phyloP scores from a whole-genome alignment of 768 basidiomycete genomes.

The Wakefieldia striispora region DNA sequence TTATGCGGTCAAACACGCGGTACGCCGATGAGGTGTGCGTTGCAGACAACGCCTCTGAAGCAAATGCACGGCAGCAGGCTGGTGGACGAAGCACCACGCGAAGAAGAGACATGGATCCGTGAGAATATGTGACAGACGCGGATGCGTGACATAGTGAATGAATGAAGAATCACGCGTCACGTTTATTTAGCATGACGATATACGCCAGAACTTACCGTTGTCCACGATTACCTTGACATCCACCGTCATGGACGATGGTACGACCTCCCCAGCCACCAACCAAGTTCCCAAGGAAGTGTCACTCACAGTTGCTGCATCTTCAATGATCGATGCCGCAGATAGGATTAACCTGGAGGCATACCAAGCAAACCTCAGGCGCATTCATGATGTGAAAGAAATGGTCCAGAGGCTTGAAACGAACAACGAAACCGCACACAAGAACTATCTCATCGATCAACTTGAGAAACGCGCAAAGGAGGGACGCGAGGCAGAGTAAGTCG shows the following conservation, averaged over 20 bases:
- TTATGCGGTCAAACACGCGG: slow-evolving; percentile 82
- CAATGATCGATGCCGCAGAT: slow-evolving; percentile 25
- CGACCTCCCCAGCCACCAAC: slow-evolving; percentile 3
- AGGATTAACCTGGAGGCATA: slow-evolving; percentile 19
- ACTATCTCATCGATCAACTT: slow-evolving; percentile 35
- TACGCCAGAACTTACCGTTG: too few relatives aligned
- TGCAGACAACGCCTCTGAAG: slow-evolving; percentile 45
- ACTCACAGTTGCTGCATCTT: slow-evolving; percentile 21
- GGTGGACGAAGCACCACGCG: slow-evolving; percentile 11
- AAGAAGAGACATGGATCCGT: slow-evolving; percentile 12
- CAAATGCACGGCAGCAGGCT: slow-evolving; percentile 37
- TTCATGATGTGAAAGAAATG: slow-evolving; percentile 31
- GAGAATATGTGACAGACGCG: slow-evolving; percentile 10
- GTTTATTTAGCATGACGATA: background rate
- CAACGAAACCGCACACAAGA: slow-evolving; percentile 42
- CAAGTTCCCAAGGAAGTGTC: slow-evolving; percentile 8
- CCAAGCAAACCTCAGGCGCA: slow-evolving; percentile 23
- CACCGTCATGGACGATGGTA: slow-evolving; percentile 18
- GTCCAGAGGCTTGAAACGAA: slow-evolving; percentile 30
- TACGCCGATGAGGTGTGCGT: slow-evolving; percentile 50
- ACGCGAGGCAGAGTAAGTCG: slow-evolving; percentile 43
- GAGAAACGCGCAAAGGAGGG: slow-evolving; percentile 41
- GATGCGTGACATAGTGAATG: slow-evolving; percentile 13
- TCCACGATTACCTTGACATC: background rate
- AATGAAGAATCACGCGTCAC: background rate